Evolutionary conservation across 495 filamentous ascomycete genomes (phyloP).

Genomic region (Geopyxis carbonaria): DNA sequence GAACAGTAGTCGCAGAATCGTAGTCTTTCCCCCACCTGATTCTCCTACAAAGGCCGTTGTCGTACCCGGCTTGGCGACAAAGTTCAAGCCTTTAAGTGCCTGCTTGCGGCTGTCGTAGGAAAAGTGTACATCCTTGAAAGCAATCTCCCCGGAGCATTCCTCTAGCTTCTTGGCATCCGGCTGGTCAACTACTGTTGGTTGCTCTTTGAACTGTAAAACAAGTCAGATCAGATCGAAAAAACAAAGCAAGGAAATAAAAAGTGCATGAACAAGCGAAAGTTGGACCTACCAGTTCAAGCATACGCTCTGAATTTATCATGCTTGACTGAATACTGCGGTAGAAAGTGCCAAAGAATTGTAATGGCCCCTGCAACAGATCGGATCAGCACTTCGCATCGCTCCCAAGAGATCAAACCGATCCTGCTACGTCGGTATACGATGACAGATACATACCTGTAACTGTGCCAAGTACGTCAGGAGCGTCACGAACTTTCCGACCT

Average conservation of each 20-base stretch:
- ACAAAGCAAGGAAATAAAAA: background rate
- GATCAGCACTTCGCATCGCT: too few relatives aligned
- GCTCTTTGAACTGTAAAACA: constrained; percentile 53
- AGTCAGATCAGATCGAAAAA: constrained; percentile 1
- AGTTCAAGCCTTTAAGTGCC: constrained; percentile 63
- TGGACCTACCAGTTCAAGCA: constrained; percentile 51
- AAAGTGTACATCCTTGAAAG: constrained; percentile 76
- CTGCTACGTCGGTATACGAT: background rate
- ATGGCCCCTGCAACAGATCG: constrained; percentile 75
- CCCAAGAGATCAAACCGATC: background rate
- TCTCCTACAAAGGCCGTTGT: constrained; percentile 93
- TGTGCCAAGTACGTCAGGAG: constrained; percentile 84
- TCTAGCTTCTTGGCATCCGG: constrained; percentile 38
- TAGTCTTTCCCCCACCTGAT: constrained; percentile 92
- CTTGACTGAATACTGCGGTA: constrained; percentile 90
- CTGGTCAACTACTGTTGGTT: constrained; percentile 52
- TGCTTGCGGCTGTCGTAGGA: constrained; percentile 77
- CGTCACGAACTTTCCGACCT: constrained; percentile 62
- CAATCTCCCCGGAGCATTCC: constrained; percentile 60
- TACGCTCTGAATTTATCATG: constrained; percentile 89
- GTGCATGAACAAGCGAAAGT: background rate
- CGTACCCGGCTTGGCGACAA: constrained; percentile 70
- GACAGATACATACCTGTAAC: constrained; percentile 28
- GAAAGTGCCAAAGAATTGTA: constrained; percentile 97
- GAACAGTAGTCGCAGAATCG: constrained; percentile 89